Evolutionary conservation across 805 yeast genomes (phyloP).

Genomic region (Myxozyma mucilagina): DNA sequence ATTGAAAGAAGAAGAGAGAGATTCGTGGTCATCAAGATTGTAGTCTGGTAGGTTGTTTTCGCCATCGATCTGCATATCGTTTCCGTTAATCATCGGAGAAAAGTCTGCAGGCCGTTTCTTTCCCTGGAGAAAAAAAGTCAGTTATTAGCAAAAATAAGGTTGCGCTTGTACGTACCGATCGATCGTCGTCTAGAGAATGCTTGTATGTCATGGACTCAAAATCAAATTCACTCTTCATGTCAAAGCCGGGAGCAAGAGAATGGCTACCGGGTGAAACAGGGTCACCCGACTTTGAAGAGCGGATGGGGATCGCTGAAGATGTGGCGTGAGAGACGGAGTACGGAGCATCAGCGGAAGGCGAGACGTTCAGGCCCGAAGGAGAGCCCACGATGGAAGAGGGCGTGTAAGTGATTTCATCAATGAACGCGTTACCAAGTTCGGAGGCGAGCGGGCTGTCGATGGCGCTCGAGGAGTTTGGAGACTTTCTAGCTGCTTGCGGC

Average conservation of each 20-base stretch:
- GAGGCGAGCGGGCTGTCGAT: constrained; percentile 21
- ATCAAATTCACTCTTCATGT: constrained; percentile 18
- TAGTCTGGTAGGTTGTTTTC: constrained; percentile 42
- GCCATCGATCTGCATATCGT: constrained; percentile 6
- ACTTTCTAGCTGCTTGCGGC: constrained; percentile 10
- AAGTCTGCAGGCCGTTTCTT: constrained; percentile 35
- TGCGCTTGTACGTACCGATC: constrained; percentile 7
- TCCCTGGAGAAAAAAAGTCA: constrained; percentile 1
- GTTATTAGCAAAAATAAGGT: neutral
- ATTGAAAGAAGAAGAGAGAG: constrained; percentile 20
- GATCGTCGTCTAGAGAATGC: constrained; percentile 20
- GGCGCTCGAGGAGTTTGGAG: constrained; percentile 5
- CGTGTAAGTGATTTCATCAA: constrained; percentile 34
- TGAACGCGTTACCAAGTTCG: constrained; percentile 24
- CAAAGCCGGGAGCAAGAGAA: constrained; percentile 13
- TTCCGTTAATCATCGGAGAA: constrained; percentile 30
- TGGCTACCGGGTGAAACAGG: neutral
- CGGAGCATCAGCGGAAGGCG: constrained; percentile 8
- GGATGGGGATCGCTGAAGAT: constrained; percentile 26
- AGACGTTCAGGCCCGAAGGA: constrained; percentile 29
- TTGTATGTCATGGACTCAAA: constrained; percentile 20
- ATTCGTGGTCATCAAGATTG: constrained; percentile 21
- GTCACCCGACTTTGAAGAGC: neutral
- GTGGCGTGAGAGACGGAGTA: constrained; percentile 23
- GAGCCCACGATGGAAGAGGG: constrained; percentile 35